These are phyloP conservation scores for Bonia amplexicaulis DNA, from an alignment of 176 grass and related monocot genomes.

Conservation along the genomic window DNA sequence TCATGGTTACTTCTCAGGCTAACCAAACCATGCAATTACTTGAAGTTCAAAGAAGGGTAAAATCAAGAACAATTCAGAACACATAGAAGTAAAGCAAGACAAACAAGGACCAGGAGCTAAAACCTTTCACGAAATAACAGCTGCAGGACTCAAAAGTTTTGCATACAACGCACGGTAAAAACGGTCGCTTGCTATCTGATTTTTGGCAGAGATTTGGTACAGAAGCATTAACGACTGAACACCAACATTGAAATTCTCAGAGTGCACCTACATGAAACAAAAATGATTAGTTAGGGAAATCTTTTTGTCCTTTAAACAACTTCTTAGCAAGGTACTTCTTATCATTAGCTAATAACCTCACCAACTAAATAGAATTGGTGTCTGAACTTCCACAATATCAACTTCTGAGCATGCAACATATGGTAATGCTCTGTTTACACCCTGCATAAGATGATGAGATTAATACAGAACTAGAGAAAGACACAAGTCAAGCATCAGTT, in stretches of 20 bases:
- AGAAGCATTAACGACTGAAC: slow-evolving; percentile 96
- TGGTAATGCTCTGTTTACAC: slow-evolving; percentile 94
- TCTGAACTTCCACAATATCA: slow-evolving; percentile 90
- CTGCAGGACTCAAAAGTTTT: slow-evolving; percentile 83
- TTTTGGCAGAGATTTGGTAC: slow-evolving; percentile 91
- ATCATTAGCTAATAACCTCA: slow-evolving; percentile 35
- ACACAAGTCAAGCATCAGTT: not conserved
- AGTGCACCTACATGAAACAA: slow-evolving; percentile 69
- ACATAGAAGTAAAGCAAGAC: slow-evolving; percentile 12
- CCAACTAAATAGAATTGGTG: slow-evolving; percentile 86
- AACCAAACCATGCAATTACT: not conserved
- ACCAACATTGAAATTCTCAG: slow-evolving; percentile 92
- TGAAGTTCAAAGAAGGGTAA: not conserved
- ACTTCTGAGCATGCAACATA: slow-evolving; percentile 90
- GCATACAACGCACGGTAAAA: slow-evolving; percentile 94
- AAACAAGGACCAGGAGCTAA: slow-evolving; percentile 5
- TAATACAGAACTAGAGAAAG: slow-evolving; percentile 4
- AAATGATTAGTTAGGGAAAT: not conserved
- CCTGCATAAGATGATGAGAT: slow-evolving; percentile 51
- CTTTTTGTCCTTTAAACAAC: slow-evolving; percentile 12
- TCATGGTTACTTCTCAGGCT: not conserved
- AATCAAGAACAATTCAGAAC: slow-evolving; percentile 27
- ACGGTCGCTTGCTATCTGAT: slow-evolving; percentile 84
- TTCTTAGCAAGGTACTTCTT: not conserved
- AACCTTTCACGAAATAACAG: slow-evolving; percentile 91